Percentiles rank a stretch among this genome's conserved stretches.
phyloP scores from a whole-genome alignment of 2,329 filamentous ascomycete species.

The Ascosphaera apis region DNA sequence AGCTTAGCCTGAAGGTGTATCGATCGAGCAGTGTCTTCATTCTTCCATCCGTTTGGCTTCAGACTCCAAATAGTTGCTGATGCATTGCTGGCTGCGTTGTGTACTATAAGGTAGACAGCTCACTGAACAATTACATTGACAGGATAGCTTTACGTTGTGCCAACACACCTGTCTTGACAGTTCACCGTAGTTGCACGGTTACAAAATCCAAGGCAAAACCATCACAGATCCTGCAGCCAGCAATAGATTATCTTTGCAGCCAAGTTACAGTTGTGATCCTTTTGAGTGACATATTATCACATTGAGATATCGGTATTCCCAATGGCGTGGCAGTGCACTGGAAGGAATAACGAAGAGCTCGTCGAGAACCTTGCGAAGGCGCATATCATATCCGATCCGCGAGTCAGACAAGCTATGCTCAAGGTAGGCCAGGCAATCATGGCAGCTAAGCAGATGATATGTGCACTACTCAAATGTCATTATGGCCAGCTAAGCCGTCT shows the following conservation, averaged over 20 bases:
- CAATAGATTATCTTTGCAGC: neutral
- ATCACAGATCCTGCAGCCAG: too few species aligned
- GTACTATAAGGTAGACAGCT: neutral
- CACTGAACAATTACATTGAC: neutral
- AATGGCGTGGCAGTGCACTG: conserved; percentile 86
- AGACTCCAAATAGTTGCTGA: neutral
- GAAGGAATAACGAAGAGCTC: conserved; percentile 48
- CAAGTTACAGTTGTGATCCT: neutral
- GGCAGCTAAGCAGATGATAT: too few species aligned
- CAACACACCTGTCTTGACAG: neutral
- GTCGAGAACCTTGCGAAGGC: conserved; percentile 54
- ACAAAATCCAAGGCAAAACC: too few species aligned
- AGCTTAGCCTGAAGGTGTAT: neutral
- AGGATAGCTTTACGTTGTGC: neutral
- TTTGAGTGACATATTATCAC: neutral
- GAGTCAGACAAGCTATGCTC: conserved; percentile 60
- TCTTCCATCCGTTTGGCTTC: neutral
- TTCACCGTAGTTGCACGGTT: too few species aligned
- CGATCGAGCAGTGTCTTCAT: neutral
- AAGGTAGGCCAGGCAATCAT: conserved; percentile 31
- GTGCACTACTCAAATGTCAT: neutral
- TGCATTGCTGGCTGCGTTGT: neutral
- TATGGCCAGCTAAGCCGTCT: neutral
- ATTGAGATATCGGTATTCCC: conserved; percentile 9
- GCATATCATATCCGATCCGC: conserved; percentile 46